Evolutionary conservation across 2,329 filamentous ascomycete species (phyloP).

Genomic region (Sphaerulina musiva): DNA sequence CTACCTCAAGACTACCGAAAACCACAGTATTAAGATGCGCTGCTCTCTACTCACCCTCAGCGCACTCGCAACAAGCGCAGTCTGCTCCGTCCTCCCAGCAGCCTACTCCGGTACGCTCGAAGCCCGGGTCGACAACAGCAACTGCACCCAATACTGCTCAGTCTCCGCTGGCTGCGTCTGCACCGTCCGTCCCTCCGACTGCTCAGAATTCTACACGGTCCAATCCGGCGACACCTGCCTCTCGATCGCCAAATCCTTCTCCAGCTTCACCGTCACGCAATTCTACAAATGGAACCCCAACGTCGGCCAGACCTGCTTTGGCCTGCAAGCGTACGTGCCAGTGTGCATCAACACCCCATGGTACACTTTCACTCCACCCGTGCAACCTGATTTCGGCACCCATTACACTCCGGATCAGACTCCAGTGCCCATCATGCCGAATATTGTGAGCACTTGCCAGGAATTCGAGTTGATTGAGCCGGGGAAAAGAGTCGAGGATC

Average conservation of each 20-base stretch:
- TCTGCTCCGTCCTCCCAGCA: slow-evolving; percentile 17
- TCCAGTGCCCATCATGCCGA: slow-evolving; percentile 31
- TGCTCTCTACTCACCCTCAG: slow-evolving; percentile 17
- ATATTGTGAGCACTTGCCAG: slow-evolving; percentile 28
- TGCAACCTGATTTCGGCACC: slow-evolving; percentile 20
- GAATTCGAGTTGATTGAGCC: slow-evolving; percentile 26
- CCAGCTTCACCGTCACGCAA: slow-evolving; percentile 34
- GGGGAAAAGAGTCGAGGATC: slow-evolving; percentile 15
- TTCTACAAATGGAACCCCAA: slow-evolving; percentile 34
- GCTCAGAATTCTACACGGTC: slow-evolving; percentile 27
- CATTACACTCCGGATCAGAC: slow-evolving; percentile 22
- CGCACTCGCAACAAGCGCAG: slow-evolving; percentile 15
- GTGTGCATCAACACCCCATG: slow-evolving; percentile 29
- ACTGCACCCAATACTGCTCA: slow-evolving; percentile 23
- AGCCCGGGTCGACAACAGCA: slow-evolving; percentile 11
- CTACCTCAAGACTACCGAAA: neutral
- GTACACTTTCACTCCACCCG: slow-evolving; percentile 18
- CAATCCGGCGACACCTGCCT: slow-evolving; percentile 31
- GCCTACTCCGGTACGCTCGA: slow-evolving; percentile 12
- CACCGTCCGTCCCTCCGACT: slow-evolving; percentile 22
- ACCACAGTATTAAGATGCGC: slow-evolving; percentile 13
- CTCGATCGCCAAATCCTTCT: slow-evolving; percentile 29
- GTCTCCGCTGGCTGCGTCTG: slow-evolving; percentile 21
- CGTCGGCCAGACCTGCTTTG: slow-evolving; percentile 27
- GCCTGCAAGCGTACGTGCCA: slow-evolving; percentile 31